Evolutionary conservation across 1,139 yeast species (phyloP).

Genomic region (Sugiyamaella paludigena): DNA sequence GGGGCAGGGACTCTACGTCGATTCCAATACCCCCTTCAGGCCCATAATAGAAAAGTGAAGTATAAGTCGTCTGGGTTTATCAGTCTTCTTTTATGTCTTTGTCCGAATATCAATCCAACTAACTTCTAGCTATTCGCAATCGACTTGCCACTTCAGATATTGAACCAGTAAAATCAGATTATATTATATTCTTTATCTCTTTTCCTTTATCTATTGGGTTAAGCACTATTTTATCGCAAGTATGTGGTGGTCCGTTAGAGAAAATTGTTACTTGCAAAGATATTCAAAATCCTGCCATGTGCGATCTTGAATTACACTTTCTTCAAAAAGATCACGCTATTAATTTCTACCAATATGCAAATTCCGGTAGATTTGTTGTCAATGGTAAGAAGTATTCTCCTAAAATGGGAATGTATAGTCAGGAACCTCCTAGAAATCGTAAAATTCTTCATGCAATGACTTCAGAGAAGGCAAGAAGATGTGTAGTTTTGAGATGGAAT

Average conservation of each 20-base stretch:
- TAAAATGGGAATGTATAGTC: constrained; percentile 34
- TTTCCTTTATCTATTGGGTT: constrained; percentile 47
- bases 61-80: neutral
- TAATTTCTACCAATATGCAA: constrained; percentile 53
- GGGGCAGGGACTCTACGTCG: no score
- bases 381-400: constrained; percentile 55
- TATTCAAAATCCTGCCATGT: constrained; percentile 18
- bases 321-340: constrained; percentile 54
- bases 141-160: neutral
- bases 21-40: neutral
- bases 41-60: neutral
- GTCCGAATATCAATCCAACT: neutral
- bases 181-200: neutral
- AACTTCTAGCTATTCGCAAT: neutral
- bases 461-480: constrained; percentile 41
- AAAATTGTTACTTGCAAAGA: constrained; percentile 37
- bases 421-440: constrained; percentile 1
- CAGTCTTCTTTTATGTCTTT: no score
- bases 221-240: constrained; percentile 52
- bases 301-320: constrained; percentile 51
- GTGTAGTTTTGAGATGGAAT: constrained; percentile 38
- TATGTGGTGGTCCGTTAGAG: constrained; percentile 76
- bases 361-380: constrained; percentile 56
- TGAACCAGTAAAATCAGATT: neutral
- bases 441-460: constrained; percentile 37